Evolutionary conservation across 306 rosid genomes (phyloP), one percentile per base, ranked within the genome.

Genomic region (Dicorynia guianensis): DNA sequence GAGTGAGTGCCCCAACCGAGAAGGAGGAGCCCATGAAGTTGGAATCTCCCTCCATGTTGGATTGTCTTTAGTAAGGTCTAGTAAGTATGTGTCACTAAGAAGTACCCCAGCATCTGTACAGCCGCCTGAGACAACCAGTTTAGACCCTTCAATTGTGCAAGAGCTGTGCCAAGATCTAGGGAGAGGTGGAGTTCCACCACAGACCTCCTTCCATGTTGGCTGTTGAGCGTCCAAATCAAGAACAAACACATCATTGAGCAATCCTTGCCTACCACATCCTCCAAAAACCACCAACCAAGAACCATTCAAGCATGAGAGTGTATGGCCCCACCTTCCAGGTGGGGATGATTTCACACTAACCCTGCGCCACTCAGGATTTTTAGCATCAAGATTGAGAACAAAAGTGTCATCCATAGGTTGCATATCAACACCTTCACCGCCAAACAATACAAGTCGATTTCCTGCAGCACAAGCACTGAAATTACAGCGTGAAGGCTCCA

Each of bases 281-380:
- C 99, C 99, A 30, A 95, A 95, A 52, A 95, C 92, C 25, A 95
- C 93, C 47, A 95, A 80, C 98, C 92, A 92, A 59, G 99, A 95
- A 77, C 89, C 91, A 56, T 95, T 89, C 54, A 95, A 70, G 77
- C 97, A 90, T 4, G 99, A 92, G 33, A 95, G 92, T 0, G 97
- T 95, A 84, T 95, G 99, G 72, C 99, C 99, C 98, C 99, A 95
- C 6, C 98, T 89, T 42, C 99, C 99, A 0, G 99, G 99, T n/a
- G 99, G 99, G 60, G 99, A 92, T 70, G 96, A 86, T 84, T 87
- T 83, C 76, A 95, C 98, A 6, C 85, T 90, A 63, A 95, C 84
- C 86, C 93, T 85, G 59, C 85, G 73, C 99, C 99, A 95, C 81
- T 87, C 89, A 6, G 97, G 98, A 81, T 89, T 82, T 68, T 89